Evolutionary conservation across 345 rosid species (phyloP).

Genomic region (Eutrema yunnanense): DNA sequence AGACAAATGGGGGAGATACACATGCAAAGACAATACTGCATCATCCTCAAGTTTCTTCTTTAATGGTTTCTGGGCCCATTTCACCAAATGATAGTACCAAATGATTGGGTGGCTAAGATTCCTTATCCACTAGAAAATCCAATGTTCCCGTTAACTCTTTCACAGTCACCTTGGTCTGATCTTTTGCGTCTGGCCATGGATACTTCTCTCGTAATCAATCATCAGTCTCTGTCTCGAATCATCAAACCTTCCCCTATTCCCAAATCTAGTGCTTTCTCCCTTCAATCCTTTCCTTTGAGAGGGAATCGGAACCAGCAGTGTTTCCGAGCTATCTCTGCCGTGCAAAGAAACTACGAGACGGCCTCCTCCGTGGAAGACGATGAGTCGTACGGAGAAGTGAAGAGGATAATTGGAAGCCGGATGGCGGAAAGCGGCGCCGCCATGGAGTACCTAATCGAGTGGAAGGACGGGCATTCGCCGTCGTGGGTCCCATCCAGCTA

Average conservation of each 20-base stretch:
- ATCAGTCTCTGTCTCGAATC: constrained; percentile 43
- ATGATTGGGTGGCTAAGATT: constrained; percentile 21
- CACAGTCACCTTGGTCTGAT: not conserved
- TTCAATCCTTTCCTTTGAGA: constrained; percentile 17
- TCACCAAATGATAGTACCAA: not conserved
- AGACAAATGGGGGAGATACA: not conserved
- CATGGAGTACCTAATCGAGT: constrained; percentile 83
- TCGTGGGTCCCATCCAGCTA: constrained; percentile 72
- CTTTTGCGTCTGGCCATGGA: constrained; percentile 33
- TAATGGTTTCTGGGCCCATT: not conserved
- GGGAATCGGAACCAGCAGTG: constrained; percentile 4
- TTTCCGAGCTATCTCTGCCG: constrained; percentile 27
- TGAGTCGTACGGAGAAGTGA: constrained; percentile 74
- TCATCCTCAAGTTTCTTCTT: too few species aligned
- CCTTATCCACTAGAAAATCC: constrained; percentile 20
- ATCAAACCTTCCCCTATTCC: constrained; percentile 26
- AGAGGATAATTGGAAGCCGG: constrained; percentile 73
- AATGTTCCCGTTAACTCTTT: not conserved
- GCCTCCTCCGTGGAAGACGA: constrained; percentile 26
- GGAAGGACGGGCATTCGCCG: constrained; percentile 86
- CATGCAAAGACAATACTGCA: not conserved
- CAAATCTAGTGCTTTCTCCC: not conserved
- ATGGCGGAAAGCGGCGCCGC: constrained; percentile 35
- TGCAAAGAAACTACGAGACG: constrained; percentile 45
- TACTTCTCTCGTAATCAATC: constrained; percentile 38